phyloP scores from a whole-genome alignment of 2,329 filamentous ascomycete species.

The Colletotrichum sp. region DNA sequence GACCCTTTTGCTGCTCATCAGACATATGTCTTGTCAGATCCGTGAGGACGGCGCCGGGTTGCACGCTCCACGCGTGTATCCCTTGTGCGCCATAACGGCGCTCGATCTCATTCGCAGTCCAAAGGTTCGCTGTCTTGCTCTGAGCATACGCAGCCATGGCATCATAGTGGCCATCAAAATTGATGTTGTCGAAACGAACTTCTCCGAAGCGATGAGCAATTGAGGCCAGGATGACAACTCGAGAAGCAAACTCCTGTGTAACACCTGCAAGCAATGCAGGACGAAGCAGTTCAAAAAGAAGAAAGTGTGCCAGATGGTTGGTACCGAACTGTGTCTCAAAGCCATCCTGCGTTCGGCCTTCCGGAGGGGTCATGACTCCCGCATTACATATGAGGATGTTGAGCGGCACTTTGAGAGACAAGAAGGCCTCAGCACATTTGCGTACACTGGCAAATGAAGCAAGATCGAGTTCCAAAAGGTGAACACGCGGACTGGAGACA shows the following conservation, averaged over 20 bases:
- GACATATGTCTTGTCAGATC: neutral
- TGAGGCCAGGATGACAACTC: conserved; percentile 51
- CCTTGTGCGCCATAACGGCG: conserved; percentile 46
- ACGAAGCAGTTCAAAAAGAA: conserved; percentile 55
- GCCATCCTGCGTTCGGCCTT: conserved; percentile 19
- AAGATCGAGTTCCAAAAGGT: neutral
- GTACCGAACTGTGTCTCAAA: conserved; percentile 49
- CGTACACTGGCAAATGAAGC: conserved; percentile 25
- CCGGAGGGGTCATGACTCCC: conserved; percentile 12
- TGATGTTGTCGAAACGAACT: conserved; percentile 38
- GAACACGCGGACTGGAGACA: neutral
- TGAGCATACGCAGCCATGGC: conserved; percentile 46
- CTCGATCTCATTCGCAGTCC: conserved; percentile 55
- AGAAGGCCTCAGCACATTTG: conserved; percentile 23
- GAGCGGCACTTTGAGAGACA: conserved; percentile 20
- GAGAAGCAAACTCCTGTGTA: conserved; percentile 42
- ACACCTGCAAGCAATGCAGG: conserved; percentile 41
- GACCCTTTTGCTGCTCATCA: neutral
- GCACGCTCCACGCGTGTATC: conserved; percentile 47
- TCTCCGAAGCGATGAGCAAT: conserved; percentile 40
- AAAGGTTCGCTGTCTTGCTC: conserved; percentile 56
- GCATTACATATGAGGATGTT: conserved; percentile 45
- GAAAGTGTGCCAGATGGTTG: conserved; percentile 59
- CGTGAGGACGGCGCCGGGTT: conserved; percentile 42
- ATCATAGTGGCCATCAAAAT: conserved; percentile 29